Evolutionary conservation across 2,329 filamentous ascomycete species (phyloP), one percentile per base, ranked within the genome.

Genomic region (Ustulina deusta): DNA sequence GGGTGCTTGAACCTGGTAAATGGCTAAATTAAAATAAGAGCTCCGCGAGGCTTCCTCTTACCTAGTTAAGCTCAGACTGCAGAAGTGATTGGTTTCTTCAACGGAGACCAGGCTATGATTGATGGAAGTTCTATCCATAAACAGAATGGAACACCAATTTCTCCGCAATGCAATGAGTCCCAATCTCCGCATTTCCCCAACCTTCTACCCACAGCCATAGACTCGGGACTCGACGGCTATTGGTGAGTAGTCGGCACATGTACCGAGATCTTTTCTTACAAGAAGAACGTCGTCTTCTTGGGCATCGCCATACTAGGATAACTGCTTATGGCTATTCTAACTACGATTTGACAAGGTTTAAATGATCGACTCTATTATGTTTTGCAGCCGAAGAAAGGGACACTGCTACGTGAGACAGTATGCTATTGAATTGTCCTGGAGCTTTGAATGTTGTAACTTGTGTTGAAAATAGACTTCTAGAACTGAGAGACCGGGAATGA

Each of bases 71-170:
- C 57, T 29, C 61, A 15, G 36, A 34, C n/a, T 25, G 9, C 17
- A 48, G 17, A 49, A 34, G 17, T n/a, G 22, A 54, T 32, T 22
- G 15, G 34, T 6, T 20, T 25, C 6, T 34, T 57, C n/a, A 22
- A 25, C 44, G 62, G 62, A 48, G 66, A 44, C 42, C 27, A 3
- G 6, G 13, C 32, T 59, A n/a, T 73, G 71, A 74, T 73, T 73
- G 72, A 74, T 69, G 72, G 72, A 73, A 71, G 62, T 67, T 67
- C 34, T 63, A 48, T 67, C 34, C 62, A 48, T 3, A n/a, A 17
- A 65, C 60, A 66, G 59, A 60, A 44, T 34, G 13, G 20, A 15
- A 42, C 52, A 34, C 48, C 49, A 61, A 58, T 70, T 65, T 56
- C 46, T 71, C 70, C 70, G 66, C 34, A 34, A 59, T 62, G 36